phyloP scores from a whole-genome alignment of 1,284 basidiomycete genomes.

The Tausonia pullulans region DNA sequence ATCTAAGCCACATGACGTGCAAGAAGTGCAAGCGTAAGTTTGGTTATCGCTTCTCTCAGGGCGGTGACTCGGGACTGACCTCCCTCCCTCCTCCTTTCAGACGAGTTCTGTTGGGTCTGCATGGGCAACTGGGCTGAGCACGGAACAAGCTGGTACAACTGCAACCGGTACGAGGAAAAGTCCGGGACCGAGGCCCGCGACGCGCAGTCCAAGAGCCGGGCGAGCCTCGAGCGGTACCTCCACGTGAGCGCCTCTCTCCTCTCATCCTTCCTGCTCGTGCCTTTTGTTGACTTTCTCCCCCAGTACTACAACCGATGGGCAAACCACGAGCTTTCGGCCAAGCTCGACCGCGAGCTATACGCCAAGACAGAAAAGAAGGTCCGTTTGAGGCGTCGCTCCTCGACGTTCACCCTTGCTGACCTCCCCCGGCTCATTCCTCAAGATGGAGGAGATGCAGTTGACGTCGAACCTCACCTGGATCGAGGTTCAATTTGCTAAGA shows the following conservation, averaged over 20 bases:
- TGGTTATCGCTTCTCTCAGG: constrained; percentile 43
- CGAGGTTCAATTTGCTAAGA: constrained; percentile 97
- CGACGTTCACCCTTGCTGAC: no score
- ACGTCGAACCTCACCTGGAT: constrained; percentile 90
- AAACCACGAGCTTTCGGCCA: constrained; percentile 96
- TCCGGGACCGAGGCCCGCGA: constrained; percentile 78
- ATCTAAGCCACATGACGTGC: constrained; percentile 87
- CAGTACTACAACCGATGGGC: constrained; percentile 97
- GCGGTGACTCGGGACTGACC: constrained; percentile 25
- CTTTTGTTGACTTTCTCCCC: background rate
- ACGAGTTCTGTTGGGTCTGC: constrained; percentile 52
- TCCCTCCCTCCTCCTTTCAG: constrained; percentile 10
- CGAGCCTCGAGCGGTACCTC: constrained; percentile 87
- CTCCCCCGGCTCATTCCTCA: no score
- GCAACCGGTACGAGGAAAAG: constrained; percentile 95
- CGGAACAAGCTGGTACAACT: constrained; percentile 94
- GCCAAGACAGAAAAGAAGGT: constrained; percentile 87
- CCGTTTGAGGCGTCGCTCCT: no score
- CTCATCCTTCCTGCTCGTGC: background rate
- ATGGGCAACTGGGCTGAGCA: constrained; percentile 93
- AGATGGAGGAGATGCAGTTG: constrained; percentile 97
- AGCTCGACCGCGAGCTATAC: constrained; percentile 85
- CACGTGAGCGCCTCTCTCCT: constrained; percentile 52
- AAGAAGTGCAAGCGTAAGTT: constrained; percentile 88
- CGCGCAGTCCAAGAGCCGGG: constrained; percentile 73